phyloP scores from a whole-genome alignment of 106 monocot genomes.

The Dendrobium chrysotoxum region DNA sequence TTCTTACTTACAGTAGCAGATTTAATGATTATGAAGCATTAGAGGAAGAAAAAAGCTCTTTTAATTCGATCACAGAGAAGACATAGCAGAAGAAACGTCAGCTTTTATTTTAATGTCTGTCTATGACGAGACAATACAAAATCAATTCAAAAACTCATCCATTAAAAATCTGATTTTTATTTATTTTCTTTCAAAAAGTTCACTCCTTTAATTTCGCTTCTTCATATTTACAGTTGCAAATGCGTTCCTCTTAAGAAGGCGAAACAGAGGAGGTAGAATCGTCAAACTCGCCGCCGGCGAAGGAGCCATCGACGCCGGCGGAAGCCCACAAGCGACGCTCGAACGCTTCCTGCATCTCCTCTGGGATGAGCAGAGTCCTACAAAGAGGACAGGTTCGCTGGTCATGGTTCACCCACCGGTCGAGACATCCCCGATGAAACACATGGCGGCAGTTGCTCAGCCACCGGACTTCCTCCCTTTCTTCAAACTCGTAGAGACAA shows the following conservation, averaged over 20 bases:
- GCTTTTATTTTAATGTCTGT: no score
- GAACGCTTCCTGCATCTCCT: slow-evolving; percentile 6
- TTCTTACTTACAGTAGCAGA: no score
- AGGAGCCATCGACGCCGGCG: not conserved
- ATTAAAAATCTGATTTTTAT: no score
- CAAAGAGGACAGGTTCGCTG: slow-evolving; percentile 70
- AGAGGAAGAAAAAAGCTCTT: no score
- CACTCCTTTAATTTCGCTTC: no score
- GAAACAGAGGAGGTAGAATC: not conserved
- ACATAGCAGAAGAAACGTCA: no score
- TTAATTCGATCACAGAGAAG: no score
- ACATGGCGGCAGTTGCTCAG: slow-evolving; percentile 58
- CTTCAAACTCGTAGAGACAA: slow-evolving; percentile 51
- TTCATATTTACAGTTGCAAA: no score
- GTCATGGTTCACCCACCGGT: slow-evolving; percentile 52
- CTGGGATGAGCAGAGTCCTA: slow-evolving; percentile 35
- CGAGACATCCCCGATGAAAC: slow-evolving; percentile 62
- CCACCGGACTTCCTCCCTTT: slow-evolving; percentile 40
- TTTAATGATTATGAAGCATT: no score
- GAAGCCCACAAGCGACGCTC: not conserved
- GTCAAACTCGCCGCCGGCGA: not conserved
- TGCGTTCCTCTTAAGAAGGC: not conserved
- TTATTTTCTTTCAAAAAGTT: no score
- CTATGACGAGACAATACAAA: no score
- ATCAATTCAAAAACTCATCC: no score